Conservation (phyloP, 176 grass and related monocot genomes). For the Pharus latifolius region DNA sequence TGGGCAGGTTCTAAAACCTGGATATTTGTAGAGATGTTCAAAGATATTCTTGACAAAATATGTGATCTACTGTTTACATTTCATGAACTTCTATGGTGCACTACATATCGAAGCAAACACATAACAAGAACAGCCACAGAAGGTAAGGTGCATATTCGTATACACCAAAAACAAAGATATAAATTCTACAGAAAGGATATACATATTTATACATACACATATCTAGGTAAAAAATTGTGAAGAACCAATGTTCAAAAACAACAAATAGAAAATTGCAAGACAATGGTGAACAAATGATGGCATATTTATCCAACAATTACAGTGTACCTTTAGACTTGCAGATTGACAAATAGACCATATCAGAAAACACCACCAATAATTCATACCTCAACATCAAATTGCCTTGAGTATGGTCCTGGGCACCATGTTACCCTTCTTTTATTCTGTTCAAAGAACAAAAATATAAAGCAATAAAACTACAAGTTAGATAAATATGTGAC, state of each 20-base stretch:
- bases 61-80: background rate
- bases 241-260: background rate
- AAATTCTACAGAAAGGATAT: conserved; percentile 1
- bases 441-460: conserved; percentile 39
- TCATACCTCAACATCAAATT: conserved; percentile 55
- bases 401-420: conserved; percentile 32
- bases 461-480: background rate
- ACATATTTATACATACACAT: background rate
- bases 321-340: conserved; percentile 1
- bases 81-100: background rate
- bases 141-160: background rate
- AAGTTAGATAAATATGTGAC: conserved; percentile 1
- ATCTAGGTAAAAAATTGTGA: conserved; percentile 10
- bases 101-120: background rate
- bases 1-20: conserved; percentile 27
- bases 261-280: background rate
- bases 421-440: conserved; percentile 94
- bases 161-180: too few relatives aligned
- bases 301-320: conserved; percentile 11
- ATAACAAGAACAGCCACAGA: conserved; percentile 5
- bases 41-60: background rate
- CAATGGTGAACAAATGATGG: background rate
- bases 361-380: background rate
- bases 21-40: conserved; percentile 15
- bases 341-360: conserved; percentile 5